Base-by-base conservation (phyloP, 169 alveolate species). In the Plasmodium gonderi region DNA sequence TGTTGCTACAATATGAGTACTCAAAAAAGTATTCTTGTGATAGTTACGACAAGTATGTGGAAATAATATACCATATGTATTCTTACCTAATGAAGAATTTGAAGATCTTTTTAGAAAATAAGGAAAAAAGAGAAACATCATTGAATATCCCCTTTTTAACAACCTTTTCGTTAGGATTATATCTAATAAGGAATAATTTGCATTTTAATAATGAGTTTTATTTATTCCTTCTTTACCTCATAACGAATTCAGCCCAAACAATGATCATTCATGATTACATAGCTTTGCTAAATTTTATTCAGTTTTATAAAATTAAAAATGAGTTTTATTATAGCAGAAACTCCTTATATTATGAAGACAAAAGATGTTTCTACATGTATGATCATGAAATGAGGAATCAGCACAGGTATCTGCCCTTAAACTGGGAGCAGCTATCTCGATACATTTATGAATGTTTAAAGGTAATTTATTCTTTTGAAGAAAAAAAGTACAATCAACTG, bases 161-260 rank as follows among this genome's bases (percentile, higher is more conserved):
- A 54, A 17, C 93, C 47, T 74, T 87, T 54, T 87, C 93, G 14
- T 67, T 87, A 76, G 79, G 83, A 3, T 67, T 87, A 17, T 87
- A 54, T 20, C 26, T 87, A 9, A 87, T 87, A 31, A 14, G 87
- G n/a, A 87, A 51, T 29, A 87, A 87, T 45, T 38, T 87, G 20
- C 45, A 60, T n/a, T 20, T 87, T 26, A 87, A 75, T 75, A 64
- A 74, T 23, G 69, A 87, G n/a, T 87, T 87, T 65, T 87, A 44
- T 44, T n/a, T 87, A 7, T 87, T 42, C 45, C 49, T 87, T 8
- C 68, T 87, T 36, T 87, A 49, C 45, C 49, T 87, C 3, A 11
- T 87, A 49, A 75, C 65, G 67, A 60, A 87, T 87, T 12, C 45
- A n/a, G 31, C 17, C 33, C 77, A 54, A 12, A 26, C 42, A 60